Evolutionary conservation across 2,329 filamentous ascomycete genomes (phyloP).

Genomic region (Xylariaceae sp.): DNA sequence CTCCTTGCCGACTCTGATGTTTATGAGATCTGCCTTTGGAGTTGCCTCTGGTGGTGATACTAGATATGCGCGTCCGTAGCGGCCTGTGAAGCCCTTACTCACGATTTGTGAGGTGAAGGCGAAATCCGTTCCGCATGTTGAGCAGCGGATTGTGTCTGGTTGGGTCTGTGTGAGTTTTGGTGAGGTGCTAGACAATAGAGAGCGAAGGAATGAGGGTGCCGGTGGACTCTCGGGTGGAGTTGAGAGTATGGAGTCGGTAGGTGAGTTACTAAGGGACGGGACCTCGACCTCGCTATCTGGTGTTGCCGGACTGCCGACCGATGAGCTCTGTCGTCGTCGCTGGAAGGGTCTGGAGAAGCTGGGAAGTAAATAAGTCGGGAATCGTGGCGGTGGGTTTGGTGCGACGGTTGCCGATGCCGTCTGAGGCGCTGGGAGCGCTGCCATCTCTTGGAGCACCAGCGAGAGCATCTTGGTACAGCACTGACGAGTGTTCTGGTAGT

Average conservation of each 20-base stretch:
- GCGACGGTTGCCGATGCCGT: constrained; percentile 4
- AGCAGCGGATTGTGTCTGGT: constrained; percentile 57
- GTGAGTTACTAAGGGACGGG: constrained; percentile 35
- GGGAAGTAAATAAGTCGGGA: constrained; percentile 51
- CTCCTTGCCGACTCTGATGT: constrained; percentile 51
- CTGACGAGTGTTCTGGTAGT: too few species aligned
- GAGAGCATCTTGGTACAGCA: constrained; percentile 27
- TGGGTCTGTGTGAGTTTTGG: constrained; percentile 38
- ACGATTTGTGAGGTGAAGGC: constrained; percentile 59
- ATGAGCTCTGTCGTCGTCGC: constrained; percentile 34
- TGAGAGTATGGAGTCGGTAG: constrained; percentile 31
- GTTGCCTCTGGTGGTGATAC: constrained; percentile 40
- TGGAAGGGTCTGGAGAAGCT: constrained; percentile 47
- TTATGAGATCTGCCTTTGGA: constrained; percentile 38
- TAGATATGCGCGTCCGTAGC: constrained; percentile 61
- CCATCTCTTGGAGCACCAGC: constrained; percentile 24
- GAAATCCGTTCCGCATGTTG: constrained; percentile 56
- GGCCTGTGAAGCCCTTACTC: constrained; percentile 63
- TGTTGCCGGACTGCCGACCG: constrained; percentile 25
- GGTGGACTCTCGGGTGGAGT: constrained; percentile 23
- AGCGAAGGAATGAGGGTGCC: constrained; percentile 22
- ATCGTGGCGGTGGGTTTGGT: constrained; percentile 33
- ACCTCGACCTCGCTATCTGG: constrained; percentile 18
- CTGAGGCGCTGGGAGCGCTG: constrained; percentile 2
- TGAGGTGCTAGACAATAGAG: constrained; percentile 17